Evolutionary conservation across 1,139 yeast genomes (phyloP).

Genomic region (Suhomyces chickasaworum): DNA sequence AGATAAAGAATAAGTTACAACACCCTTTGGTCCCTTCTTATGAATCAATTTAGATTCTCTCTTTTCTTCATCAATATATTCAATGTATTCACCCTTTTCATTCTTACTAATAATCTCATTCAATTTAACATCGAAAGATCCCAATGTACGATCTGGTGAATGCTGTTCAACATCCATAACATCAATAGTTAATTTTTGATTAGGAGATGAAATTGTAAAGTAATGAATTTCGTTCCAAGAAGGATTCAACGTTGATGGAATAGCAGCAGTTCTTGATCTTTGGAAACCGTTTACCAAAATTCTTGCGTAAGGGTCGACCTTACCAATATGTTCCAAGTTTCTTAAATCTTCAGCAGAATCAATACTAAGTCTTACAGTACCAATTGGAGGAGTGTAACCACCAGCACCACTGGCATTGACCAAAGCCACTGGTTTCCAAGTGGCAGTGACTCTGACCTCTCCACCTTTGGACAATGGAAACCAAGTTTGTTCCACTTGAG

Average conservation of each 20-base stretch:
- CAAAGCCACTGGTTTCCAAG: slow-evolving; percentile 86
- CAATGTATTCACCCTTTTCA: slow-evolving; percentile 66
- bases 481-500: slow-evolving; percentile 77
- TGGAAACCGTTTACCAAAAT: slow-evolving; percentile 75
- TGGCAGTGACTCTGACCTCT: slow-evolving; percentile 65
- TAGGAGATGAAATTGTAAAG: slow-evolving; percentile 76
- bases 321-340: slow-evolving; percentile 86
- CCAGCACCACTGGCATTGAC: slow-evolving; percentile 66
- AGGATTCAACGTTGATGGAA: slow-evolving; percentile 72
- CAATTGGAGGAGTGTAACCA: slow-evolving; percentile 90
- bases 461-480: slow-evolving; percentile 72
- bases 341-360: slow-evolving; percentile 72
- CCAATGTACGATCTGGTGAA: slow-evolving; percentile 82
- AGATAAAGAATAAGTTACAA: slow-evolving; percentile 67
- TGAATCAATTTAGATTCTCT: slow-evolving; percentile 65
- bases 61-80: slow-evolving; percentile 56
- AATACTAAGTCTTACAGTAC: slow-evolving; percentile 77
- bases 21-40: slow-evolving; percentile 81
- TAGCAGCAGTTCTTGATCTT: slow-evolving; percentile 75
- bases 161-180: slow-evolving; percentile 86
- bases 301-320: slow-evolving; percentile 88
- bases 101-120: slow-evolving; percentile 68
- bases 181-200: slow-evolving; percentile 80
- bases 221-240: slow-evolving; percentile 84
- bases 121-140: slow-evolving; percentile 72